Base-by-base conservation (phyloP, 495 filamentous ascomycete species). In the Talaromyces liani region DNA sequence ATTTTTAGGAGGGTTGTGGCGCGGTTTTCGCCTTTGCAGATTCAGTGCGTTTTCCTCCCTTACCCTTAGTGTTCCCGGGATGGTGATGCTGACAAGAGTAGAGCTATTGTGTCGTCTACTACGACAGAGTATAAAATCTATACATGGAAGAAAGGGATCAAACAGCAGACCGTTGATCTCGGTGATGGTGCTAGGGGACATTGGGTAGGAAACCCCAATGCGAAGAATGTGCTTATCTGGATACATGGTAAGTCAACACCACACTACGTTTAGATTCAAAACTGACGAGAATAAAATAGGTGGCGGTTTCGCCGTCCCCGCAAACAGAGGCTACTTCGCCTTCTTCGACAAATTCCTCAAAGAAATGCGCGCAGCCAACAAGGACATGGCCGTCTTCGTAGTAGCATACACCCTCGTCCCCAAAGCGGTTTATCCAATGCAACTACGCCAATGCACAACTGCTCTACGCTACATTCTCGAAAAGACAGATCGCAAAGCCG, bases 331-430 rank as follows among this genome's bases (percentile, higher is more conserved):
- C 60, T 83, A 86, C 68, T 74, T 85, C 65, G 68, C 78, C 58
- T 86, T 83, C 73, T 77, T 82, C 64, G 68, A 71, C 16, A 74
- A 78, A 20, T 70, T 86, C n/a, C 68, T 79, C 45, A 65, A 63
- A 39, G 69, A 61, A 64, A 69, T 45, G 45, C 65, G 66, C 56
- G 67, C 65, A 16, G 60, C 72, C 31, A 75, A 76, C 58, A 77
- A 80, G 58, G 72, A 75, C 41, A 70, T 84, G 49, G 75, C 84
- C 41, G 71, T 83, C 58, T 79, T 87, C 58, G 63, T 82, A 10
- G 72, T 84, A 10, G 77, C 81, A 27, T 88, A 88, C 69, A 80
- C 82, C 56, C 79, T 87, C n/a, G 79, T 85, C 4, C 87, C 87
- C 1, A 67, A 74, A 1, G 77, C 70, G 3, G 73, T 70, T 9